Evolutionary conservation across 192 early-diverging fungal species (phyloP).

Genomic region (Allomyces macrogynus): DNA sequence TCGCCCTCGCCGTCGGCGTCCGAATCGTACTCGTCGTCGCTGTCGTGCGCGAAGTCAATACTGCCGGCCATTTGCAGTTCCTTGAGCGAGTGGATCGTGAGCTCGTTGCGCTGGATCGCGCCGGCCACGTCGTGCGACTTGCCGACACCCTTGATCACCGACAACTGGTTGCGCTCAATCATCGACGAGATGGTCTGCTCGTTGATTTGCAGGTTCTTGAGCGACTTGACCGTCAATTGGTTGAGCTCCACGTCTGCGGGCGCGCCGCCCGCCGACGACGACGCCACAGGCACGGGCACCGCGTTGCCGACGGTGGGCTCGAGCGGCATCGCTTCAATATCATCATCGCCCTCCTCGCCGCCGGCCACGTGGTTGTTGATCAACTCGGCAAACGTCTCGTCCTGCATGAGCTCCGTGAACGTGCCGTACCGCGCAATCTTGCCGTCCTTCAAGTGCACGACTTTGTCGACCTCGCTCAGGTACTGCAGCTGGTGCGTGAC

Average conservation of each 20-base stretch:
- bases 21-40: constrained; percentile 4
- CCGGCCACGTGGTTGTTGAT: constrained; percentile 39
- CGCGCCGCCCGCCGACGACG: constrained; percentile 4
- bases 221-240: constrained; percentile 26
- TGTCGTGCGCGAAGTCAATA: constrained; percentile 13
- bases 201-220: constrained; percentile 35
- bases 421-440: constrained; percentile 27
- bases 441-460: constrained; percentile 37
- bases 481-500: constrained; percentile 49
- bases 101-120: constrained; percentile 49
- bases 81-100: constrained; percentile 44
- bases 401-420: constrained; percentile 35
- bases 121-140: constrained; percentile 31
- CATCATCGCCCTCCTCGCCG: constrained; percentile 25
- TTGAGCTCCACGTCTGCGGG: constrained; percentile 29
- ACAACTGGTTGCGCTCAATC: constrained; percentile 44
- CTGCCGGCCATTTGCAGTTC: constrained; percentile 8
- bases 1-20: constrained; percentile 5
- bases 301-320: not conserved
- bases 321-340: constrained; percentile 3
- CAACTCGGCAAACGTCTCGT: constrained; percentile 42
- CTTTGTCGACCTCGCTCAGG: constrained; percentile 29
- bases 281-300: constrained; percentile 2
- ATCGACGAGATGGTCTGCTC: constrained; percentile 50
- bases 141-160: constrained; percentile 24